Evolutionary conservation across 2,329 filamentous ascomycete species (phyloP).

Genomic region (Fusarium agapanthi): DNA sequence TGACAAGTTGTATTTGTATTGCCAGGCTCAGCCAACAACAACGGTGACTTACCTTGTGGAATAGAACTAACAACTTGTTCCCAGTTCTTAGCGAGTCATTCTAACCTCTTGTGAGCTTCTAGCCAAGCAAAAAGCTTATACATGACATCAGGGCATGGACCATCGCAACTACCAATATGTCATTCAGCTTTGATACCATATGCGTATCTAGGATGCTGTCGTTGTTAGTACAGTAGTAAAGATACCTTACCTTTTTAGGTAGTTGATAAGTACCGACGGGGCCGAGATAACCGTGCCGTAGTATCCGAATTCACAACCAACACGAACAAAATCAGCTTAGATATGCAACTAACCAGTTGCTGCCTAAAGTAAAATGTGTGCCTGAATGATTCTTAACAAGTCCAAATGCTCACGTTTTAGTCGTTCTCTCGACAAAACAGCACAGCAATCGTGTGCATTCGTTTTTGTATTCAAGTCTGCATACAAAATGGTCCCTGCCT

Average conservation of each 20-base stretch:
- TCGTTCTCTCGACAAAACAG: not conserved
- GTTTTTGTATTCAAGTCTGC: not conserved
- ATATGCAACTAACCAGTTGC: not conserved
- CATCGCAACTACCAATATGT: not conserved
- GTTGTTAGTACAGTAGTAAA: not conserved
- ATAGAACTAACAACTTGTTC: too few species aligned
- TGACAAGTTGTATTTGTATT: too few species aligned
- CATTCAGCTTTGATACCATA: not conserved
- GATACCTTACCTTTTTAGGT: not conserved
- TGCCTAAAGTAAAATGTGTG: not conserved
- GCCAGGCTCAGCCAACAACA: not conserved
- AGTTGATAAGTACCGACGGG: not conserved
- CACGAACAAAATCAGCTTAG: not conserved
- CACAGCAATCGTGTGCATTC: fast-evolving
- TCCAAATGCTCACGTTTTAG: too few species aligned
- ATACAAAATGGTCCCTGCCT: too few species aligned
- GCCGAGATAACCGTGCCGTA: not conserved
- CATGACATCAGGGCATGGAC: not conserved
- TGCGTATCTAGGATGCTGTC: too few species aligned
- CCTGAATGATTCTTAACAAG: not conserved
- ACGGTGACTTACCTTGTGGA: fast-evolving
- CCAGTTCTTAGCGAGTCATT: fast-evolving
- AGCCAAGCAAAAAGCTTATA: not conserved
- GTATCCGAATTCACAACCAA: not conserved
- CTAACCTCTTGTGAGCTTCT: fast-evolving